These are phyloP conservation scores for Neonectria magnoliae DNA, from an alignment of 2,329 filamentous ascomycete genomes.

Conservation along the genomic window DNA sequence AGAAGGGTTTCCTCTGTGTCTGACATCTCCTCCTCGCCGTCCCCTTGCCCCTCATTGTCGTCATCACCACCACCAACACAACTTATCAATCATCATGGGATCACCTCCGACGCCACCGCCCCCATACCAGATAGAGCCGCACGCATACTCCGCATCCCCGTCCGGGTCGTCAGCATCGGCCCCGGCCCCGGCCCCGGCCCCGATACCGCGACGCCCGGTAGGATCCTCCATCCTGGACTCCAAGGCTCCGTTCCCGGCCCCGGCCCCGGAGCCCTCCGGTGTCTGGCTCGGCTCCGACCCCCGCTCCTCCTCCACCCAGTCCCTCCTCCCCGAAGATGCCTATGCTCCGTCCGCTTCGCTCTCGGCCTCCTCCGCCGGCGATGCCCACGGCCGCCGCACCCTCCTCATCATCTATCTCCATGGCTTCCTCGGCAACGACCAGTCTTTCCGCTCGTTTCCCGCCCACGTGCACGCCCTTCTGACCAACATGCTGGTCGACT, in stretches of 20 bases:
- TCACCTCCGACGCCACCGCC: slow-evolving; percentile 22
- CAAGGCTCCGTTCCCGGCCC: slow-evolving; percentile 5
- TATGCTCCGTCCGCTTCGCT: slow-evolving; percentile 44
- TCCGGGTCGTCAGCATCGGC: slow-evolving; percentile 1
- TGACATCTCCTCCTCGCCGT: neutral
- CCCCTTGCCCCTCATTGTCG: neutral
- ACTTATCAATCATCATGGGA: neutral
- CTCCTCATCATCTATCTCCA: slow-evolving; percentile 87
- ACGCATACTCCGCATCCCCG: neutral
- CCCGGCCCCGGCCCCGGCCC: neutral
- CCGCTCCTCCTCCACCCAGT: slow-evolving; percentile 60
- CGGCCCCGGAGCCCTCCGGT: slow-evolving; percentile 1
- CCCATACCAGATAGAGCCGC: slow-evolving; percentile 17
- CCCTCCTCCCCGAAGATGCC: slow-evolving; percentile 46
- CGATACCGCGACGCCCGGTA: neutral
- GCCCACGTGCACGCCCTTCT: slow-evolving; percentile 85
- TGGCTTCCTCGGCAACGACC: slow-evolving; percentile 89
- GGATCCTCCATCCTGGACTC: slow-evolving; percentile 15
- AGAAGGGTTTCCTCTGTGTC: neutral
- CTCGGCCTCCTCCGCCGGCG: slow-evolving; percentile 33
- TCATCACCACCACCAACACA: slow-evolving; percentile 1
- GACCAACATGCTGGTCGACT: slow-evolving; percentile 71
- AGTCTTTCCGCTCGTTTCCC: slow-evolving; percentile 88
- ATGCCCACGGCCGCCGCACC: slow-evolving; percentile 54
- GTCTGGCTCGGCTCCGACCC: slow-evolving; percentile 51